Base-by-base conservation (phyloP, 208 protist genomes). In the Leptomonas seymouri region DNA sequence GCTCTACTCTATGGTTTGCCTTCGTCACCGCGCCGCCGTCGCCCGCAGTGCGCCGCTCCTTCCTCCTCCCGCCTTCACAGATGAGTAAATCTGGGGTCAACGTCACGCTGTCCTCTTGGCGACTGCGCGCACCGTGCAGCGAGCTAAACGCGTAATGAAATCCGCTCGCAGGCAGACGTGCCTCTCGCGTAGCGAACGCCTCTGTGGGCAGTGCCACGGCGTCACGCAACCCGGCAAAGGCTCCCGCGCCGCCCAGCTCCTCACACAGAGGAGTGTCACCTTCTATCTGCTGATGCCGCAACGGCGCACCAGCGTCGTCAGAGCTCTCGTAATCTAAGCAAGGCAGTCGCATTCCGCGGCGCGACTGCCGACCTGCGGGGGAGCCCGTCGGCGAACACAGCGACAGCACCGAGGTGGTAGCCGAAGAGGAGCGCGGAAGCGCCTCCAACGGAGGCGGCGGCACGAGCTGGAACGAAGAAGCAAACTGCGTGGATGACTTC, bases 21-120 rank as follows among this genome's bases (percentile, higher is more conserved):
- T 31, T 39, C 3, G 1, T 36, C 2, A 31, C 28, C 4, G 27
- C 51, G 4, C 28, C 51, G 28, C 51, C 20, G 30, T 11, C 28
- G 6, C 9, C 25, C 23, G 23, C 25, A 9, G 5, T 55, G 21
- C 5, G 7, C 20, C 50, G 12, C 12, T 25, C 34, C 25, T 53
- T 20, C 11, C 27, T 2, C 30, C 2, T 45, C 5, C 9, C 49
- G 16, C 18, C 42, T 8, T 3, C 16, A 15, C 57, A 50, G 7
- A 86, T 56, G 23, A 48, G 21, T 18, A 80, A 44, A 18, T 82
- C 73, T 0, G 69, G 51, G 3, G 60, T 53, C 5, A 83, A 20
- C 34, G 75, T 36, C 42, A 77, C 73, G 62, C 71, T 73, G 28
- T 86, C 81, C 55, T 86, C 81, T 42, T 86, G 81, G 16, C 64